Conservation (phyloP, 192 early-diverging fungal species). For the Chytriomyces hyalinus region DNA sequence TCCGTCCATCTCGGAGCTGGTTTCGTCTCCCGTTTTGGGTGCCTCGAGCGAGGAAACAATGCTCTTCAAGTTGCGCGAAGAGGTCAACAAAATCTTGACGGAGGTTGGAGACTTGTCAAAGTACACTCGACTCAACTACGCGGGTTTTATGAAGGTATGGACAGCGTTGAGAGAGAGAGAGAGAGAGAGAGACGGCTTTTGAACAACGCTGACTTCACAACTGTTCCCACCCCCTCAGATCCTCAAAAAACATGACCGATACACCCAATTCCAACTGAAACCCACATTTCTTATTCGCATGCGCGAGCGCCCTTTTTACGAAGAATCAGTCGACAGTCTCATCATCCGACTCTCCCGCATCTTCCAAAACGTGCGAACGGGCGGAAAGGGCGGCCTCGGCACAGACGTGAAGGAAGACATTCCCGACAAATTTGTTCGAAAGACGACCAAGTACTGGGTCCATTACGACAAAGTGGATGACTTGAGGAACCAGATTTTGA, state of each 20-base stretch:
- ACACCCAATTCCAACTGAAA: constrained; percentile 79
- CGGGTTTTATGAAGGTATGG: constrained; percentile 51
- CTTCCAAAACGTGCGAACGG: constrained; percentile 55
- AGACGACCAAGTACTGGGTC: constrained; percentile 94
- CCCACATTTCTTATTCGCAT: constrained; percentile 69
- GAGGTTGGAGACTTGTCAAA: constrained; percentile 58
- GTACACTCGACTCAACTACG: constrained; percentile 58
- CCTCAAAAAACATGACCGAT: constrained; percentile 99
- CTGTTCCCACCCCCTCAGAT: constrained; percentile 48
- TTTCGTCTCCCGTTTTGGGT: constrained; percentile 20
- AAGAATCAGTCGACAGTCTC: constrained; percentile 80
- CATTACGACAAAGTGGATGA: constrained; percentile 64
- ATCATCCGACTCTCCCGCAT: constrained; percentile 75
- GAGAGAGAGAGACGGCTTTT: not conserved
- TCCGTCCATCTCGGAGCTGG: constrained; percentile 33
- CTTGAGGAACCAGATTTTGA: constrained; percentile 32
- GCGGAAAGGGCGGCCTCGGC: constrained; percentile 36
- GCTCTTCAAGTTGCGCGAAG: constrained; percentile 39
- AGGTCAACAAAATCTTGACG: constrained; percentile 47
- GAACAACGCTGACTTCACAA: not conserved
- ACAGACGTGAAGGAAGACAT: constrained; percentile 37
- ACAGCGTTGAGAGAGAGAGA: not conserved
- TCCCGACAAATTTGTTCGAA: constrained; percentile 76
- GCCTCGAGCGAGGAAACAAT: constrained; percentile 12
- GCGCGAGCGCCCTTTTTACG: constrained; percentile 76